A percentile compares a stretch with the other conserved stretches of the same genome.
Conservation (phyloP, 352 stramenopile species). For the Nannochloropsis limnetica region DNA sequence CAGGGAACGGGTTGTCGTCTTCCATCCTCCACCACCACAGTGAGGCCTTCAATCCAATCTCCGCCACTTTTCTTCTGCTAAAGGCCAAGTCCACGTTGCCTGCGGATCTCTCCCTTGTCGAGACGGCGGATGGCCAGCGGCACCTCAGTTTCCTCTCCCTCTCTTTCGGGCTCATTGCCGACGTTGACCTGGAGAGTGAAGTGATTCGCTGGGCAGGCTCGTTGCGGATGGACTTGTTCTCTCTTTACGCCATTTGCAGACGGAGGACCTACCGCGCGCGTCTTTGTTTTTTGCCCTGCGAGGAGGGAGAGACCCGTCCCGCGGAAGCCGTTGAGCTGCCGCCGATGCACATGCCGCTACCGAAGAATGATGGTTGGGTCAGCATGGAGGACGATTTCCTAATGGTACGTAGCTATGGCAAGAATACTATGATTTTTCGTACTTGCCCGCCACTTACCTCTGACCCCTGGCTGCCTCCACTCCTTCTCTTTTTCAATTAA, state of each 20-base stretch:
- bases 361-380: constrained; percentile 46
- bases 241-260: constrained; percentile 54
- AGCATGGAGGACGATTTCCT: constrained; percentile 58
- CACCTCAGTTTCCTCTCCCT: constrained; percentile 60
- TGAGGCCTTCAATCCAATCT: background rate
- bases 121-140: constrained; percentile 47
- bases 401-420: constrained; percentile 57
- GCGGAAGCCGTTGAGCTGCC: background rate
- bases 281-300: constrained; percentile 56
- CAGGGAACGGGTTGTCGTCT: constrained; percentile 59
- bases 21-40: constrained; percentile 51
- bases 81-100: constrained; percentile 42
- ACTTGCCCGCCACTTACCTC: background rate
- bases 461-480: constrained; percentile 37
- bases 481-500: background rate
- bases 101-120: constrained; percentile 36
- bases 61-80: constrained; percentile 33
- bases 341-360: background rate
- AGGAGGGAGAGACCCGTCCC: background rate
- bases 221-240: constrained; percentile 59
- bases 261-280: constrained; percentile 54
- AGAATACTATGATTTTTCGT: background rate
- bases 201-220: constrained; percentile 55
- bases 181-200: constrained; percentile 64
- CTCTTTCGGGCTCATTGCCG: constrained; percentile 60